phyloP scores from a whole-genome alignment of 805 yeast genomes.

The Pichia eremophila region DNA sequence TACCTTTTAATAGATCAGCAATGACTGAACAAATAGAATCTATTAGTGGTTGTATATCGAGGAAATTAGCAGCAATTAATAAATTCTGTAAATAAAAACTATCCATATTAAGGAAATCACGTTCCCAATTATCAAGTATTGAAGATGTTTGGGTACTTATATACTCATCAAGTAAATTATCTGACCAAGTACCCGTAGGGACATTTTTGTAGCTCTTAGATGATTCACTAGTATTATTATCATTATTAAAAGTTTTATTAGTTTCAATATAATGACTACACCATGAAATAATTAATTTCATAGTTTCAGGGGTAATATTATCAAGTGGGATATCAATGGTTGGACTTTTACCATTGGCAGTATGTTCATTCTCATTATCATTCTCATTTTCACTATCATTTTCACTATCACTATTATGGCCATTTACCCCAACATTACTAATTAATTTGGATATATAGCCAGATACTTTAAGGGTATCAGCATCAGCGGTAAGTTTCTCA shows the following conservation, averaged over 20 bases:
- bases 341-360: too few species aligned
- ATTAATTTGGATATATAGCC: not conserved
- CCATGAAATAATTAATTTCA: slow-evolving; percentile 9
- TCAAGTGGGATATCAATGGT: slow-evolving; percentile 6
- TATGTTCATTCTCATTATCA: not conserved
- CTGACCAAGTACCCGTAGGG: slow-evolving; percentile 7
- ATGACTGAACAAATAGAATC: slow-evolving; percentile 66
- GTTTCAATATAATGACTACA: slow-evolving; percentile 8
- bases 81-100: slow-evolving; percentile 69
- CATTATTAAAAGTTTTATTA: too few species aligned
- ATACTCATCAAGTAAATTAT: slow-evolving; percentile 45
- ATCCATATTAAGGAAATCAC: slow-evolving; percentile 79
- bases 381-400: not conserved
- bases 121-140: slow-evolving; percentile 69
- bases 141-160: slow-evolving; percentile 41
- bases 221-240: not conserved
- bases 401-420: not conserved
- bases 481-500: not conserved
- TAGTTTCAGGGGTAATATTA: slow-evolving; percentile 1
- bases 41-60: slow-evolving; percentile 58
- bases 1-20: slow-evolving; percentile 70
- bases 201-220: not conserved
- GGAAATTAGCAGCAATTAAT: slow-evolving; percentile 67
- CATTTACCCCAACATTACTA: not conserved
- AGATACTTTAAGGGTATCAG: not conserved